A percentile compares a stretch with the other conserved stretches of the same genome.
phyloP scores from a whole-genome alignment of 2,329 filamentous ascomycete genomes.

The Chaetomiaceae sp. region DNA sequence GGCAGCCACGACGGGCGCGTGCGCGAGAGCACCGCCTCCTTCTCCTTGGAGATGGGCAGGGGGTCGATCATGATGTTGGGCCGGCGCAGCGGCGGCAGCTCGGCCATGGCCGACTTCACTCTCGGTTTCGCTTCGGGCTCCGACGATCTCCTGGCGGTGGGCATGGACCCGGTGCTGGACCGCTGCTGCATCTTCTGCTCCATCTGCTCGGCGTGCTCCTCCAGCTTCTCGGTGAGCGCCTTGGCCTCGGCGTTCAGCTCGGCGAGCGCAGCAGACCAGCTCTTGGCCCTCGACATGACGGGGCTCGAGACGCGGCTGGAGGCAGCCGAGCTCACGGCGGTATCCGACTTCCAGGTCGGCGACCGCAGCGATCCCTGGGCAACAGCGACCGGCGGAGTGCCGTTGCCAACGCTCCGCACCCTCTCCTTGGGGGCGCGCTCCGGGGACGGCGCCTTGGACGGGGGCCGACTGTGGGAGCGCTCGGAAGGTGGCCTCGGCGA shows the following conservation, averaged over 20 bases:
- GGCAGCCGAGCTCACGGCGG: slow-evolving; percentile 30
- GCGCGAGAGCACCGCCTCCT: slow-evolving; percentile 75
- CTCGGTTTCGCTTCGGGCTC: slow-evolving; percentile 47
- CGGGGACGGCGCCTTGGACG: slow-evolving; percentile 52
- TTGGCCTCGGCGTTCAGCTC: slow-evolving; percentile 69
- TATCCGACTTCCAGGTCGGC: slow-evolving; percentile 49
- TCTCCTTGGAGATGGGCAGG: slow-evolving; percentile 78
- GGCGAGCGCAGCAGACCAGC: slow-evolving; percentile 67
- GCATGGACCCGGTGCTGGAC: slow-evolving; percentile 36
- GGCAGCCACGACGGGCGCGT: slow-evolving; percentile 82
- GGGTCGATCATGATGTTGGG: slow-evolving; percentile 82
- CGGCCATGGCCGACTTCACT: slow-evolving; percentile 62
- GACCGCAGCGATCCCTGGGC: slow-evolving; percentile 59
- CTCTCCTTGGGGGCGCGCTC: slow-evolving; percentile 49
- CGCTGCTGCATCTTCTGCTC: slow-evolving; percentile 43
- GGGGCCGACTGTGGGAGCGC: slow-evolving; percentile 48
- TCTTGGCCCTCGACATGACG: slow-evolving; percentile 57
- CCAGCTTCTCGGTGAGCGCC: slow-evolving; percentile 72
- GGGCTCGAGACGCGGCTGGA: slow-evolving; percentile 38
- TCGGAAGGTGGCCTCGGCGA: slow-evolving; percentile 64
- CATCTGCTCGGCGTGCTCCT: slow-evolving; percentile 65
- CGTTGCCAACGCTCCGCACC: slow-evolving; percentile 57
- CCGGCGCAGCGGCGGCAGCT: slow-evolving; percentile 64
- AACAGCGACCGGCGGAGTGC: slow-evolving; percentile 55
- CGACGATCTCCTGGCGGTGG: slow-evolving; percentile 34